Evolutionary conservation across 2,329 filamentous ascomycete genomes (phyloP).

Genomic region (Xylaria sp.): DNA sequence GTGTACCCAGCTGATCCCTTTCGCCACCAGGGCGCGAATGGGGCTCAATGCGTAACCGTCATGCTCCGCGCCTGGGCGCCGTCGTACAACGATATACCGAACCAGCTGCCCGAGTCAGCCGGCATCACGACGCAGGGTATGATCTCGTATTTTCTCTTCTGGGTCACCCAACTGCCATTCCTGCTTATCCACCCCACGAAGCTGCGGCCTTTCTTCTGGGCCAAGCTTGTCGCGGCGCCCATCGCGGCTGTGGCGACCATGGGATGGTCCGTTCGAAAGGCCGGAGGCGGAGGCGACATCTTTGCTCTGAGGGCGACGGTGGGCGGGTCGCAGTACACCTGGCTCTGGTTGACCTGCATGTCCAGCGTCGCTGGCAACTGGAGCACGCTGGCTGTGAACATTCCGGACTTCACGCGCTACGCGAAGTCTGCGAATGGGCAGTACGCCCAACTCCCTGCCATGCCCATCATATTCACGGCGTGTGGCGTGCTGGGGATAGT

Average conservation of each 20-base stretch:
- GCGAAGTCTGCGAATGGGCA: slow-evolving; percentile 41
- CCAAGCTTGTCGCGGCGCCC: slow-evolving; percentile 55
- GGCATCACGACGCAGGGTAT: slow-evolving; percentile 61
- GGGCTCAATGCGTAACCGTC: slow-evolving; percentile 52
- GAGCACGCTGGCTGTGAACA: slow-evolving; percentile 51
- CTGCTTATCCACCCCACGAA: slow-evolving; percentile 38
- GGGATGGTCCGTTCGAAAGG: slow-evolving; percentile 63
- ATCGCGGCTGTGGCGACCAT: slow-evolving; percentile 64
- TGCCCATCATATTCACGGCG: slow-evolving; percentile 52
- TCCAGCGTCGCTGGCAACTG: slow-evolving; percentile 46
- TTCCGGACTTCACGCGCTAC: slow-evolving; percentile 58
- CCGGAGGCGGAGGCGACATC: slow-evolving; percentile 51
- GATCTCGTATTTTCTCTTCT: slow-evolving; percentile 53
- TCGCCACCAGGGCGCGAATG: slow-evolving; percentile 55
- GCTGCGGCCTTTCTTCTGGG: slow-evolving; percentile 49
- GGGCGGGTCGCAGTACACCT: slow-evolving; percentile 52
- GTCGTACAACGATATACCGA: slow-evolving; percentile 55
- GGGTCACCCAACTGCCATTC: slow-evolving; percentile 43
- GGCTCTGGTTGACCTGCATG: slow-evolving; percentile 53
- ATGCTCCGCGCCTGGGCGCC: slow-evolving; percentile 56
- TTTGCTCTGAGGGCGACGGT: slow-evolving; percentile 38
- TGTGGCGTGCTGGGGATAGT: slow-evolving; percentile 59
- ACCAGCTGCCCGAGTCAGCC: slow-evolving; percentile 51
- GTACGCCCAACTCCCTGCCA: slow-evolving; percentile 45
- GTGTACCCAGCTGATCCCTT: slow-evolving; percentile 44